phyloP scores from a whole-genome alignment of 495 filamentous ascomycete genomes.

The Tuber microsphaerosporum region DNA sequence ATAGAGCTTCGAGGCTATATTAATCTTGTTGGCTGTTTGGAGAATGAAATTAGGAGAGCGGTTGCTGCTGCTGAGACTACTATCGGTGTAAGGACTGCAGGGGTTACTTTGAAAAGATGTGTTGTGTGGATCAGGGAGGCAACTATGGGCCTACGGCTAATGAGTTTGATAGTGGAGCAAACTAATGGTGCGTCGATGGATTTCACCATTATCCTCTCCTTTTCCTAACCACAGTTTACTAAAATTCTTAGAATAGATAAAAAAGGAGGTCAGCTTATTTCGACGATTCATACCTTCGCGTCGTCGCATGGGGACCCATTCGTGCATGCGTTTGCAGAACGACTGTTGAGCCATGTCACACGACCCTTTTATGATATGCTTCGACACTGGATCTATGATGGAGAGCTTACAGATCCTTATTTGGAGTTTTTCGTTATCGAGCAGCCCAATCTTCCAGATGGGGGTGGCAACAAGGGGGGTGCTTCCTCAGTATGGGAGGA shows the following conservation, averaged over 20 bases:
- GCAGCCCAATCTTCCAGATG: slow-evolving; percentile 49
- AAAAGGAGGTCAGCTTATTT: slow-evolving; percentile 89
- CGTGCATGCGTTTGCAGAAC: slow-evolving; percentile 87
- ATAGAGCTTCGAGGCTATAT: slow-evolving; percentile 83
- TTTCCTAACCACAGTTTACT: slow-evolving; percentile 26
- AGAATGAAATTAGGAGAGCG: slow-evolving; percentile 76
- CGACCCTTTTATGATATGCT: slow-evolving; percentile 95
- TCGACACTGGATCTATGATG: slow-evolving; percentile 95
- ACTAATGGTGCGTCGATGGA: slow-evolving; percentile 55
- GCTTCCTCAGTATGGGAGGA: slow-evolving; percentile 95
- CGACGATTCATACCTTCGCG: slow-evolving; percentile 85
- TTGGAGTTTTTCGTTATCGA: slow-evolving; percentile 92
- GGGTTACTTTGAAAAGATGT: slow-evolving; percentile 93
- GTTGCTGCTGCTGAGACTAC: slow-evolving; percentile 59
- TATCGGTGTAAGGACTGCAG: slow-evolving; percentile 69
- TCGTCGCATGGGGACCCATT: slow-evolving; percentile 92
- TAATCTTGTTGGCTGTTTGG: slow-evolving; percentile 83
- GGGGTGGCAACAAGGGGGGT: slow-evolving; percentile 56
- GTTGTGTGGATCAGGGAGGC: slow-evolving; percentile 96
- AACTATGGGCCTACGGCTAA: slow-evolving; percentile 88
- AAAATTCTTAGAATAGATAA: slow-evolving; percentile 49
- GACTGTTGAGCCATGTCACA: slow-evolving; percentile 83
- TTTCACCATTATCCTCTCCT: neutral
- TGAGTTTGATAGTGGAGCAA: slow-evolving; percentile 90
- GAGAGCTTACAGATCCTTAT: slow-evolving; percentile 92